Conservation (phyloP, 2,329 filamentous ascomycete species). For the Phyllosticta paracitricarpa region DNA sequence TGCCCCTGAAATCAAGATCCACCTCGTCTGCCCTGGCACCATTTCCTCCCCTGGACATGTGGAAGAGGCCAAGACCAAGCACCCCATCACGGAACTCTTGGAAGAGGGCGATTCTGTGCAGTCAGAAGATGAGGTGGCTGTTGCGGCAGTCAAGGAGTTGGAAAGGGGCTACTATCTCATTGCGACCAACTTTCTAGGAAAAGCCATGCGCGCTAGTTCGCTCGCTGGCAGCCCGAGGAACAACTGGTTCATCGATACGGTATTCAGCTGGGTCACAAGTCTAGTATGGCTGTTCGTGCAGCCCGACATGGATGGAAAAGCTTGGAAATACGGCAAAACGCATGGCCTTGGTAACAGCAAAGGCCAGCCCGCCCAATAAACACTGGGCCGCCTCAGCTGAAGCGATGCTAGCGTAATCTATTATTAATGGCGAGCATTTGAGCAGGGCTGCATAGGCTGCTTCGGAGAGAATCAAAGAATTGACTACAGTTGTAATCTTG, state of each 20-base stretch:
- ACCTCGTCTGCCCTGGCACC: conserved; percentile 74
- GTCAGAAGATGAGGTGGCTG: conserved; percentile 68
- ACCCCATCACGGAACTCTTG: conserved; percentile 64
- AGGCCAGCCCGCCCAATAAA: neutral
- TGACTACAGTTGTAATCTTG: too few species aligned
- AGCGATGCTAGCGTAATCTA: neutral
- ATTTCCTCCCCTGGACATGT: conserved; percentile 69
- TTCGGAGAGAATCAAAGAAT: too few species aligned
- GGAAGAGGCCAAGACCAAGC: conserved; percentile 69
- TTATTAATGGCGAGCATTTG: too few species aligned
- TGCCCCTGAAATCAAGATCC: conserved; percentile 58
- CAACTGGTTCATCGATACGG: conserved; percentile 42
- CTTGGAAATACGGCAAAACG: conserved; percentile 48
- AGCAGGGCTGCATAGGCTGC: too few species aligned
- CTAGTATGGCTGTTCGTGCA: conserved; percentile 47
- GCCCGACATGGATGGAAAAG: conserved; percentile 47
- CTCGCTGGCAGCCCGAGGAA: conserved; percentile 46
- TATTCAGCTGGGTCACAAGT: conserved; percentile 44
- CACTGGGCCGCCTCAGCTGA: neutral
- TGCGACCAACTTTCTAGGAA: conserved; percentile 62
- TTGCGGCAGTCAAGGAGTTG: conserved; percentile 57
- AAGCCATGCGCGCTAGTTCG: conserved; percentile 55
- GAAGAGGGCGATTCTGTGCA: conserved; percentile 77
- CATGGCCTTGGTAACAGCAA: conserved; percentile 29
- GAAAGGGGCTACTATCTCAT: conserved; percentile 75